Percentiles rank a stretch among this genome's conserved stretches.
Conservation (phyloP, 2,329 filamentous ascomycete species). For the Talaromyces sp. region DNA sequence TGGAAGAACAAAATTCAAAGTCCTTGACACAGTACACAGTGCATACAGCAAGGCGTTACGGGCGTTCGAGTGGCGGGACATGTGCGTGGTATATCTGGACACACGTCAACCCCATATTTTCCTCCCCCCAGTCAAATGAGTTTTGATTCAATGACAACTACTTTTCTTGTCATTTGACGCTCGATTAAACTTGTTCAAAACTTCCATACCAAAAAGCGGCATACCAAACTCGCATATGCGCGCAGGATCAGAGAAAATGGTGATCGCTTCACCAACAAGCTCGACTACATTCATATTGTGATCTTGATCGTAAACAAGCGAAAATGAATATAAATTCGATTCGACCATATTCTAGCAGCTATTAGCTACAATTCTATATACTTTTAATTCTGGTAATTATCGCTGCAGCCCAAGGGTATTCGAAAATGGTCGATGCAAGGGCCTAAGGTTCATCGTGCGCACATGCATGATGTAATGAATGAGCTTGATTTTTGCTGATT, state of each 20-base stretch:
- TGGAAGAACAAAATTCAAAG: not conserved
- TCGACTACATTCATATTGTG: not conserved
- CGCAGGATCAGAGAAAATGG: slow-evolving; percentile 6
- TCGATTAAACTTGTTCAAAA: not conserved
- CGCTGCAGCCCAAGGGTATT: not conserved
- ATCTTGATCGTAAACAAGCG: not conserved
- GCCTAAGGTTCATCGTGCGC: not conserved
- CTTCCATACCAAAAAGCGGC: not conserved
- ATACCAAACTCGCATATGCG: not conserved
- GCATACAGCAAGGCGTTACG: slow-evolving; percentile 9
- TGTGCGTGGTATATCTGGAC: not conserved
- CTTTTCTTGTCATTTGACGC: not conserved
- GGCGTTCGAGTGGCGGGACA: not conserved
- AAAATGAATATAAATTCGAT: not conserved
- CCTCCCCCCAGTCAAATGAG: not conserved
- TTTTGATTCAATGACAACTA: not conserved
- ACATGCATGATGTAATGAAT: not conserved
- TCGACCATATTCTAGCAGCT: not conserved
- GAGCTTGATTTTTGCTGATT: slow-evolving; percentile 9
- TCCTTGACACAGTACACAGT: not conserved
- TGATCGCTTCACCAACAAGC: not conserved
- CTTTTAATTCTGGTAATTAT: not conserved
- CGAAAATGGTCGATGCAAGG: not conserved
- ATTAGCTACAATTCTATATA: not conserved
- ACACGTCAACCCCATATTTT: not conserved